Base-by-base conservation (phyloP, 768 basidiomycete species). In the Pisolithus tinctorius region DNA sequence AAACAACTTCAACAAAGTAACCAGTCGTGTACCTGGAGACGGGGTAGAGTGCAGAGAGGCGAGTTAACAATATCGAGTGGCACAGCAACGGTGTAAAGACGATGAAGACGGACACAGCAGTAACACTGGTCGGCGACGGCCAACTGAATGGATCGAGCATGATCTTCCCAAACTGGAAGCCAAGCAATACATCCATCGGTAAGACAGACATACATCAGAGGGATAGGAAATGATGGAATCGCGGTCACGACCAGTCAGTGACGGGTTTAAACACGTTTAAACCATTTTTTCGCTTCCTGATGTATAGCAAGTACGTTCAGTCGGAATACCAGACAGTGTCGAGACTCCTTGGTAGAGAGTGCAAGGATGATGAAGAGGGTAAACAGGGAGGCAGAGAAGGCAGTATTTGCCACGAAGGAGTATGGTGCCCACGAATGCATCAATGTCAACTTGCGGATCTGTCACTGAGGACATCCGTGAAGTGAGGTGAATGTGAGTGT, bases 11-110 rank as follows among this genome's bases (percentile, higher is more conserved):
- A 62, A 8, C 4, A 62, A 42, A 0, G 44, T 56, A 3, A 29
- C 41, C 42, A 23, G 50, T 2, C 61, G 50, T 1, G 64, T 63
- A 2, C 43, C 34, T n/a, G 4, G 45, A 47, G 0, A 56, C 55
- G 1, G 71, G 71, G 44, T 65, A 73, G 6, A 74, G 63, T 1
- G 69, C 67, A 29, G 64, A 53, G 3, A 72, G 63, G 0, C 73
- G 64, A 50, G 71, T 58, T 25, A 71, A 38, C 7, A 74, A 64
- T 40, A 73, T 65, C 8, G 62, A 66, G 53, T 73, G 70, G 17
- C 70, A 62, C 40, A 71, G 57, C 2, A 70, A 43, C 8, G 71
- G 71, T 1, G 67, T 60, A 39, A 66, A 54, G 7, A 64, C 51
- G 10, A 58, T 49, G 37, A 72, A 47, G 0, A 51, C 41, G 9